These are phyloP conservation scores for Talaromyces funiculosus DNA, from an alignment of 2,329 filamentous ascomycete species.

Conservation along the genomic window DNA sequence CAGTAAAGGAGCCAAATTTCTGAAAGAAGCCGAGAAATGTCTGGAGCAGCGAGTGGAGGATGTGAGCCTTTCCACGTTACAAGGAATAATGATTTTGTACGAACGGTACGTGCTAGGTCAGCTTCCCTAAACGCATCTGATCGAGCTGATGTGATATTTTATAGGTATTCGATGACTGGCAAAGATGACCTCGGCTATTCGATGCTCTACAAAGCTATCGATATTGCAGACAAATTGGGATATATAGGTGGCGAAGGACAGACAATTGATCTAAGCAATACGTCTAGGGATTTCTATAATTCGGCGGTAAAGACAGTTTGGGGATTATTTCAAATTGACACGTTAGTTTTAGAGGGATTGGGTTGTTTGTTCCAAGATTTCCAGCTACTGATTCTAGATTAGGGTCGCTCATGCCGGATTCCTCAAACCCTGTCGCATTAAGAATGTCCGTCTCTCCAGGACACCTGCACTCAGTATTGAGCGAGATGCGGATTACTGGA, in stretches of 20 bases:
- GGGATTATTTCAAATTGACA: conserved; percentile 36
- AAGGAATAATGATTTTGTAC: conserved; percentile 33
- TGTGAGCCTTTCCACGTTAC: conserved; percentile 26
- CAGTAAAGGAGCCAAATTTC: conserved; percentile 32
- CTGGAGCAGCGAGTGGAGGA: conserved; percentile 21
- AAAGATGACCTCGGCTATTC: conserved; percentile 33
- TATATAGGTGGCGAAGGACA: conserved; percentile 25
- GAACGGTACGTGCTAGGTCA: conserved; percentile 22
- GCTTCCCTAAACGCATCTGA: not conserved
- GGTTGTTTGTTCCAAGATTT: too few species aligned
- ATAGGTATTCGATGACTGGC: conserved; percentile 32
- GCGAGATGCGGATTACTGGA: conserved; percentile 24
- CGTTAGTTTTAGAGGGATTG: conserved; percentile 22
- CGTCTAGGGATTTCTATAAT: conserved; percentile 26
- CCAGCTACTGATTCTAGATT: not conserved
- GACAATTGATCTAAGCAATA: conserved; percentile 20
- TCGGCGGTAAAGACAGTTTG: conserved; percentile 31
- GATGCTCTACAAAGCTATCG: conserved; percentile 34
- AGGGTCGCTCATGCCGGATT: conserved; percentile 34
- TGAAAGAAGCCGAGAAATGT: conserved; percentile 32
- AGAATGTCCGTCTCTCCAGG: conserved; percentile 26
- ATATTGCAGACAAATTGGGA: conserved; percentile 29
- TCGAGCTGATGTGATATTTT: not conserved
- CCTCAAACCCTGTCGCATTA: conserved; percentile 30
- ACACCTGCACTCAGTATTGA: conserved; percentile 16